These are phyloP conservation scores for Lactarius sp. DNA, from an alignment of 768 basidiomycete genomes.

Conservation along the genomic window DNA sequence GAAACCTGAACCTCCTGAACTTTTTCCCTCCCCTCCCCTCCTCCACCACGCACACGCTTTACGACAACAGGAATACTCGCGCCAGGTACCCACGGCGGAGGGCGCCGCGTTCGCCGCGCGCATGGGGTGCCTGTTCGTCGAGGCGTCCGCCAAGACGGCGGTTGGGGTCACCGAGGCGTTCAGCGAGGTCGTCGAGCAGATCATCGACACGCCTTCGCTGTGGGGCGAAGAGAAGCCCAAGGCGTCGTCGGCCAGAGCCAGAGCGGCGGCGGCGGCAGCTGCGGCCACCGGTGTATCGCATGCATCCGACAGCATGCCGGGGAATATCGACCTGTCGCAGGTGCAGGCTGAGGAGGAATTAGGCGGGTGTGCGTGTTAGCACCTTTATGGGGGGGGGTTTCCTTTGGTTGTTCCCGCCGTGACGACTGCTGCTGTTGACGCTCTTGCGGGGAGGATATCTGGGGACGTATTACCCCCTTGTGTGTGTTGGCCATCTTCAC, in stretches of 20 bases:
- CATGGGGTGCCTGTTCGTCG: constrained; percentile 83
- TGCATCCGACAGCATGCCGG: constrained; percentile 36
- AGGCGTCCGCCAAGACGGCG: constrained; percentile 90
- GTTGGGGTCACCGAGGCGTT: constrained; percentile 77
- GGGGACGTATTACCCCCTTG: too few relatives aligned
- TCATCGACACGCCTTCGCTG: constrained; percentile 77
- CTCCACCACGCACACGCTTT: too few relatives aligned
- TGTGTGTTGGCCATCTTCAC: too few relatives aligned
- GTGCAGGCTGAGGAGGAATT: constrained; percentile 25
- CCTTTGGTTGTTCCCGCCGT: too few relatives aligned
- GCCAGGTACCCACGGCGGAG: constrained; percentile 78
- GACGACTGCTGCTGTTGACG: background rate
- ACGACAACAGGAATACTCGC: constrained; percentile 68
- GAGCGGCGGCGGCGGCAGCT: constrained; percentile 5
- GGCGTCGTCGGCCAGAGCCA: constrained; percentile 24
- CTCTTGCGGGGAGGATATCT: too few relatives aligned
- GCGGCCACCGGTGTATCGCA: background rate
- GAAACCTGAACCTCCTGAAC: background rate
- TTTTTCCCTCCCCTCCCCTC: background rate
- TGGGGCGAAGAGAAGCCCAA: constrained; percentile 46
- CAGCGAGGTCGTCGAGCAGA: constrained; percentile 71
- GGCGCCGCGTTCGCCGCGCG: constrained; percentile 74
- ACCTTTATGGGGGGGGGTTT: background rate
- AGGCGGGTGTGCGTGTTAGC: constrained; percentile 36
- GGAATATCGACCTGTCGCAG: constrained; percentile 37